phyloP scores from a whole-genome alignment of 2,329 filamentous ascomycete species.

The Laburnicola sp. region DNA sequence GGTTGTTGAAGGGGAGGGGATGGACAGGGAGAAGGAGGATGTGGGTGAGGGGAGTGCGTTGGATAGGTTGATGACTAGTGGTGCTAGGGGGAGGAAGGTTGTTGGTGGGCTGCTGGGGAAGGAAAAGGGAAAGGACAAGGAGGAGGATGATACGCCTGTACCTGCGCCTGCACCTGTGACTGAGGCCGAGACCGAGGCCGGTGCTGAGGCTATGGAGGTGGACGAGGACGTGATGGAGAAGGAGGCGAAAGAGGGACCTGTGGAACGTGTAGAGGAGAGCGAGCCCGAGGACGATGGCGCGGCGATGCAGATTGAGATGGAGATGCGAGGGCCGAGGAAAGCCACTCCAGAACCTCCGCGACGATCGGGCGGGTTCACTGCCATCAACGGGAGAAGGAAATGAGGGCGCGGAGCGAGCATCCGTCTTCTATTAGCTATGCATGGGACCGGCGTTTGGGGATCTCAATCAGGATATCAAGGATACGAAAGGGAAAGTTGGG shows the following conservation, averaged over 20 bases:
- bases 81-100: background rate
- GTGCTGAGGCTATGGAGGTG: slow-evolving; percentile 25
- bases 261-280: slow-evolving; percentile 22
- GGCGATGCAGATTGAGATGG: slow-evolving; percentile 47
- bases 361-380: slow-evolving; percentile 35
- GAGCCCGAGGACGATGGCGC: slow-evolving; percentile 36
- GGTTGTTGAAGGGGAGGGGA: slow-evolving; percentile 11
- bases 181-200: slow-evolving; percentile 4
- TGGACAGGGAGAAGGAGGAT: slow-evolving; percentile 1
- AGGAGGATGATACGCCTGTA: background rate
- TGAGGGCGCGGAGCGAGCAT: background rate
- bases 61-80: background rate
- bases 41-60: slow-evolving; percentile 4
- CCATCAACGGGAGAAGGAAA: slow-evolving; percentile 31
- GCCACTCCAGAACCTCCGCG: slow-evolving; percentile 15
- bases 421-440: slow-evolving; percentile 7
- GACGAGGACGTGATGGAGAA: slow-evolving; percentile 12
- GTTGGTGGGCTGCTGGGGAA: background rate
- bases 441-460: slow-evolving; percentile 19
- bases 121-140: background rate
- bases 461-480: background rate
- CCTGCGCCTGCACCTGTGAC: too few species aligned
- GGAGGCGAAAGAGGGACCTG: background rate
- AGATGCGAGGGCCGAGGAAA: slow-evolving; percentile 39
- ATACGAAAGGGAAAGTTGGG: background rate